Percentiles rank a stretch among this genome's conserved stretches.
Conservation (phyloP, 1,139 yeast genomes). For the Blastobotrys persicus region DNA sequence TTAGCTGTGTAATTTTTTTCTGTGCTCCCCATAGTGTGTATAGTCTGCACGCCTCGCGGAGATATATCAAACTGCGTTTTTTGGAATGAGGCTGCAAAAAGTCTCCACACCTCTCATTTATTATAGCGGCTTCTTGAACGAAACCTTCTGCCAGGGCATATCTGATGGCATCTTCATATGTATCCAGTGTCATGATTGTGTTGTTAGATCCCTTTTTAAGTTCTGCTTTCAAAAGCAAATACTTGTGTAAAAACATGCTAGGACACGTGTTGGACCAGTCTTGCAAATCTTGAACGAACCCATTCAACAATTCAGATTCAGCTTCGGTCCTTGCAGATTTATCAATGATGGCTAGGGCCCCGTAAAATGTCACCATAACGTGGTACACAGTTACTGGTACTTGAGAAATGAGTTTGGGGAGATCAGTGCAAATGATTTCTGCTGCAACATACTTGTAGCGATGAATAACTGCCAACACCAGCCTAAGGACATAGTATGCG, state of each 20-base stretch:
- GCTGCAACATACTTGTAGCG: slow-evolving; percentile 30
- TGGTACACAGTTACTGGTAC: slow-evolving; percentile 33
- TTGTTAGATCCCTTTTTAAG: slow-evolving; percentile 30
- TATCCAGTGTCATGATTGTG: slow-evolving; percentile 44
- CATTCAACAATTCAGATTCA: slow-evolving; percentile 23
- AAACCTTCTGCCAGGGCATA: slow-evolving; percentile 37
- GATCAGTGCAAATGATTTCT: slow-evolving; percentile 27
- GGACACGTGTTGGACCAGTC: slow-evolving; percentile 43
- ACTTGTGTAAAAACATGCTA: slow-evolving; percentile 41
- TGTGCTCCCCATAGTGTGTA: slow-evolving; percentile 38
- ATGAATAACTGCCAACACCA: slow-evolving; percentile 30
- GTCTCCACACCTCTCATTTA: slow-evolving; percentile 46
- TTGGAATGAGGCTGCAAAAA: slow-evolving; percentile 44
- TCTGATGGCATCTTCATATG: slow-evolving; percentile 49
- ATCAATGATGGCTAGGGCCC: slow-evolving; percentile 33
- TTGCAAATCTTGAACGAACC: slow-evolving; percentile 32
- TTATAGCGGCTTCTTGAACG: slow-evolving; percentile 45
- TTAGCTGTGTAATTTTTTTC: slow-evolving; percentile 29
- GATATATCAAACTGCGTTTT: slow-evolving; percentile 28
- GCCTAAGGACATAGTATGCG: slow-evolving; percentile 29
- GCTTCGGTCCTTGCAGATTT: slow-evolving; percentile 22
- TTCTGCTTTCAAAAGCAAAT: slow-evolving; percentile 41
- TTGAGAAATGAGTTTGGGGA: slow-evolving; percentile 28
- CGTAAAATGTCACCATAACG: slow-evolving; percentile 32
- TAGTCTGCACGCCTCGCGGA: slow-evolving; percentile 33